A percentile compares a stretch with the other conserved stretches of the same genome.
Evolutionary conservation across 2,329 filamentous ascomycete species (phyloP).

Genomic region (Amphichorda felina): DNA sequence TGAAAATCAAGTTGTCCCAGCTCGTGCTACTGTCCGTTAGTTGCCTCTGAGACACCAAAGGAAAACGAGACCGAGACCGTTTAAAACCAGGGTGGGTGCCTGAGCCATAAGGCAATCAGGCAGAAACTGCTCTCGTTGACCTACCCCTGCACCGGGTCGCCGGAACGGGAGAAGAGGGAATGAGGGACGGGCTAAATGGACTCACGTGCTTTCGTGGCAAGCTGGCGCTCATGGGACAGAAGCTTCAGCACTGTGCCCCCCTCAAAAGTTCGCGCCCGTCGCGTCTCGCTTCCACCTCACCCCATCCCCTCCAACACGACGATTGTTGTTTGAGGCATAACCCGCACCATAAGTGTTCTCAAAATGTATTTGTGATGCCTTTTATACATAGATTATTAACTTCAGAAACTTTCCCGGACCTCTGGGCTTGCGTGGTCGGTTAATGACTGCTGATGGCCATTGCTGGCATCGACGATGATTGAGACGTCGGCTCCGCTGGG

Average conservation of each 20-base stretch:
- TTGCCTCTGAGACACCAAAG: too few species aligned
- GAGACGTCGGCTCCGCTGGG: background rate
- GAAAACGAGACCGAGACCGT: too few species aligned
- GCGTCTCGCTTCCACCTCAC: slow-evolving; percentile 30
- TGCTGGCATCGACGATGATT: background rate
- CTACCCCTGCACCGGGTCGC: background rate
- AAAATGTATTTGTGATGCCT: slow-evolving; percentile 4
- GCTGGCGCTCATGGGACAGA: slow-evolving; percentile 17
- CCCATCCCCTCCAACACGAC: slow-evolving; percentile 20
- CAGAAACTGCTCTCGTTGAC: background rate
- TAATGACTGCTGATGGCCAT: background rate
- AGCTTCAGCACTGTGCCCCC: slow-evolving; percentile 13
- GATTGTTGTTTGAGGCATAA: background rate
- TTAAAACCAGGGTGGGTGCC: background rate
- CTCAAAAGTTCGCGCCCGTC: slow-evolving; percentile 27
- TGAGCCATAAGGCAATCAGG: slow-evolving; percentile 3
- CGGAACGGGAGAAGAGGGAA: background rate
- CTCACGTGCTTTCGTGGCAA: slow-evolving; percentile 33
- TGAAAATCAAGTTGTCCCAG: too few species aligned
- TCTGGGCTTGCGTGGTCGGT: slow-evolving; percentile 7
- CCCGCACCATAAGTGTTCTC: slow-evolving; percentile 15
- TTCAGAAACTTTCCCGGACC: slow-evolving; percentile 9
- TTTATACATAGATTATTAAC: slow-evolving; percentile 8
- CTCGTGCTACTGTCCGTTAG: too few species aligned
- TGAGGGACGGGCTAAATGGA: slow-evolving; percentile 6